These are phyloP conservation scores for Pichia sp. DNA, from an alignment of 1,139 yeast species.

Conservation along the genomic window DNA sequence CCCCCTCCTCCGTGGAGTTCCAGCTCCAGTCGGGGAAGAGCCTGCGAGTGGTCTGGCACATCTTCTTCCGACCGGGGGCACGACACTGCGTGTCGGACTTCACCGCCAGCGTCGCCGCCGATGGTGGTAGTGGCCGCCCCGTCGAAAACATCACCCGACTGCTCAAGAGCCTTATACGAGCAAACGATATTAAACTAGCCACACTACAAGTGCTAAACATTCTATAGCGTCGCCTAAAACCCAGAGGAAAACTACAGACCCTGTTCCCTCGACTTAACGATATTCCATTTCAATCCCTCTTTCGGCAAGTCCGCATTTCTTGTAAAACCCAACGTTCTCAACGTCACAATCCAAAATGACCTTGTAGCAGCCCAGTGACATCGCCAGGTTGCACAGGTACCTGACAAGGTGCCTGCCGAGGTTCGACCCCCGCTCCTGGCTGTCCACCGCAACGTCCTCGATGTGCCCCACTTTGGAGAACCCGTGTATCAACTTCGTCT, in stretches of 20 bases:
- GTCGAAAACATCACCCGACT: conserved; percentile 3
- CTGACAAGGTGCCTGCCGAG: conserved; percentile 68
- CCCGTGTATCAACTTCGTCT: conserved; percentile 63
- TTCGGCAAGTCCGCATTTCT: conserved; percentile 68
- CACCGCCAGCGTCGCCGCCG: neutral
- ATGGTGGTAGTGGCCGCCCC: neutral
- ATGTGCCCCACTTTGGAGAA: conserved; percentile 90
- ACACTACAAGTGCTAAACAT: conserved; percentile 9
- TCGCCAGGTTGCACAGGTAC: conserved; percentile 57
- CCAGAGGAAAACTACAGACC: neutral
- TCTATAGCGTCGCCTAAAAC: neutral
- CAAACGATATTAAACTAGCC: conserved; percentile 12
- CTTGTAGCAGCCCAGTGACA: conserved; percentile 70
- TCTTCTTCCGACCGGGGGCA: conserved; percentile 1
- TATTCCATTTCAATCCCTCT: conserved; percentile 73
- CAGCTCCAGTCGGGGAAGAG: neutral
- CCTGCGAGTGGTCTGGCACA: conserved; percentile 5
- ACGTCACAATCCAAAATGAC: conserved; percentile 87
- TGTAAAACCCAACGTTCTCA: conserved; percentile 77
- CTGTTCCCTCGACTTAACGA: conserved; percentile 19
- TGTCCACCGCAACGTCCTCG: conserved; percentile 85
- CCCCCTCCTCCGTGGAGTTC: conserved; percentile 8
- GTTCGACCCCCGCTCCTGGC: conserved; percentile 74
- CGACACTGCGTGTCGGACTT: conserved; percentile 12
- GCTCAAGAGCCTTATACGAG: conserved; percentile 6